phyloP scores from a whole-genome alignment of 345 rosid species.

The Dimocarpus longan region DNA sequence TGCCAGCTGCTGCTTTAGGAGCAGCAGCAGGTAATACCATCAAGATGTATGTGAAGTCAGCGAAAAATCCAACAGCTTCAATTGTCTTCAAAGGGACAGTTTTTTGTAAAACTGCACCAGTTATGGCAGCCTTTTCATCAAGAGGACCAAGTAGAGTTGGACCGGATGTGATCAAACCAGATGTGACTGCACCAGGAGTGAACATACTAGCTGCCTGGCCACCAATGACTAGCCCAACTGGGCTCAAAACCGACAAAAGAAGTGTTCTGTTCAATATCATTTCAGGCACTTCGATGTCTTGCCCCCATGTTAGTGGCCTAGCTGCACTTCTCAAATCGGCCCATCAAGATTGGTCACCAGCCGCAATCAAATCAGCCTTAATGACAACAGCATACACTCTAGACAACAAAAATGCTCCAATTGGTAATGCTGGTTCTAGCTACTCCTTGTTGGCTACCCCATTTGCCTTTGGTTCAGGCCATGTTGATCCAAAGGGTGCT shows the following conservation, averaged over 20 bases:
- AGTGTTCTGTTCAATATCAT: too few species aligned
- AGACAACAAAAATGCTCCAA: too few species aligned
- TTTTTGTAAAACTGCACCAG: conserved; percentile 63
- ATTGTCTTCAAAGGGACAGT: conserved; percentile 59
- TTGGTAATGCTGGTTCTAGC: too few species aligned
- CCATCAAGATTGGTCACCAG: too few species aligned
- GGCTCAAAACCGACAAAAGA: conserved; percentile 52
- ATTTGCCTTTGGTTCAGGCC: too few species aligned
- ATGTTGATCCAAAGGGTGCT: too few species aligned
- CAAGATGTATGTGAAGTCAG: conserved; percentile 42
- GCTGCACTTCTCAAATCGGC: too few species aligned
- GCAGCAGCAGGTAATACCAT: conserved; percentile 47
- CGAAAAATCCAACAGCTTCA: conserved; percentile 48
- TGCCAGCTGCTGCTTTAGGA: conserved; percentile 61
- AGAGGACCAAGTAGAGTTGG: conserved; percentile 66
- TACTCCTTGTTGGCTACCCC: too few species aligned
- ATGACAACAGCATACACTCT: too few species aligned
- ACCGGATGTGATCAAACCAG: conserved; percentile 72
- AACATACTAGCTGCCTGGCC: conserved; percentile 91
- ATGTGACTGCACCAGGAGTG: conserved; percentile 77
- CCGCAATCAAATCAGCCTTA: conserved; percentile 83
- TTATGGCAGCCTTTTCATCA: conserved; percentile 76
- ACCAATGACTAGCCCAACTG: conserved; percentile 47
- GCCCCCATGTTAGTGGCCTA: too few species aligned
- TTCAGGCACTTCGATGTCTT: too few species aligned